These are phyloP conservation scores for Aspergillus asperescens DNA, from an alignment of 495 filamentous ascomycete species.

Conservation along the genomic window DNA sequence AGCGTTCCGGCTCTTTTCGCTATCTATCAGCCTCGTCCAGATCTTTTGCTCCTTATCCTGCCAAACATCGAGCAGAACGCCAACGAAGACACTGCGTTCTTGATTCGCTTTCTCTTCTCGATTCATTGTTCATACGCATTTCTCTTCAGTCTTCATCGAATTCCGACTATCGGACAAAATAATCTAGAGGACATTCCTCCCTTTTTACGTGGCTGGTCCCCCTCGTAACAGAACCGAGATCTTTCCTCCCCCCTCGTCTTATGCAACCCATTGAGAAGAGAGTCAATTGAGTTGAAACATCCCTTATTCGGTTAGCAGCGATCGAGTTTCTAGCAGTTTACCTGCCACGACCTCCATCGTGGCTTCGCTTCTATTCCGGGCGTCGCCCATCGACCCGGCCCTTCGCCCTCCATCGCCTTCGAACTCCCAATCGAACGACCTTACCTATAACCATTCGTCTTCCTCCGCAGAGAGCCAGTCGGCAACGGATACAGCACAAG, in stretches of 20 bases:
- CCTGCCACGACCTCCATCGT: conserved; percentile 40
- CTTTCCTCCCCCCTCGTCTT: conserved; percentile 3
- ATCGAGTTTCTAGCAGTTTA: conserved; percentile 36
- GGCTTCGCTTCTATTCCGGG: conserved; percentile 49
- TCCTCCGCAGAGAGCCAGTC: conserved; percentile 21
- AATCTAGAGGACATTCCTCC: conserved; percentile 17
- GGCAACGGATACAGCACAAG: conserved; percentile 21
- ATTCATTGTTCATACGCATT: not conserved
- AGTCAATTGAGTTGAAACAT: conserved; percentile 6
- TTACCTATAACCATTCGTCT: conserved; percentile 27
- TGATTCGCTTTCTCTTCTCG: not conserved
- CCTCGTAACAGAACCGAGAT: conserved; percentile 11
- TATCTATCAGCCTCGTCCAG: conserved; percentile 10
- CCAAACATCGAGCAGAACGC: not conserved
- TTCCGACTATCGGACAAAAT: conserved; percentile 11
- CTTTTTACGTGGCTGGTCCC: conserved; percentile 26
- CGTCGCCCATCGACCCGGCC: conserved; percentile 54
- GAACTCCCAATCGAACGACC: conserved; percentile 35
- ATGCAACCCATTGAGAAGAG: conserved; percentile 1
- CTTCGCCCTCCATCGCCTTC: conserved; percentile 43
- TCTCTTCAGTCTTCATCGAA: conserved; percentile 2
- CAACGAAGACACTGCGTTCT: not conserved
- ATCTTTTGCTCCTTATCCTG: conserved; percentile 20
- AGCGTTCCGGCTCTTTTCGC: not conserved
- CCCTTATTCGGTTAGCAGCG: conserved; percentile 33